Percentiles rank a stretch among this genome's conserved stretches.
phyloP scores from a whole-genome alignment of 176 grass and related monocot genomes.

The Zoysia pacifica region DNA sequence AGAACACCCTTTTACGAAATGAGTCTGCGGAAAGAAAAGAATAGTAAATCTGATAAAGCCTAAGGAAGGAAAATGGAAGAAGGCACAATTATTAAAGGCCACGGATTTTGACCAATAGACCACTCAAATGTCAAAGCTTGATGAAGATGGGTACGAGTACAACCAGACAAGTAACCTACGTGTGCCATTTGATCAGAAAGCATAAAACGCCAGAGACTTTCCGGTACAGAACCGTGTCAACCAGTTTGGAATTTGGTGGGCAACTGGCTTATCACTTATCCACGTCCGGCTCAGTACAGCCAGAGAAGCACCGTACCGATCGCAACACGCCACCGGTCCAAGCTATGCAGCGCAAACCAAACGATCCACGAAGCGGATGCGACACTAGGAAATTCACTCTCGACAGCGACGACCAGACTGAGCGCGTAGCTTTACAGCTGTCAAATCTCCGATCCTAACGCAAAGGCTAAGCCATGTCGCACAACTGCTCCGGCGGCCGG shows the following conservation, averaged over 20 bases:
- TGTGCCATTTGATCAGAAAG: conserved; percentile 6
- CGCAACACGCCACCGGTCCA: not conserved
- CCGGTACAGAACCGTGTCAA: not conserved
- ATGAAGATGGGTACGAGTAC: not conserved
- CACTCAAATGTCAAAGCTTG: not conserved
- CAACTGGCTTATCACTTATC: conserved; percentile 21
- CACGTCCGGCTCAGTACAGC: conserved; percentile 15
- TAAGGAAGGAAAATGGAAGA: not conserved
- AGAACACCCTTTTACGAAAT: conserved; percentile 83
- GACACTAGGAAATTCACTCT: not conserved
- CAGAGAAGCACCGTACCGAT: conserved; percentile 29
- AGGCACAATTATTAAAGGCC: conserved; percentile 7
- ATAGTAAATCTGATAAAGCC: conserved; percentile 11
- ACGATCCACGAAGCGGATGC: not conserved
- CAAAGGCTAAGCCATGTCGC: not conserved
- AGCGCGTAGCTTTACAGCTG: conserved; percentile 9
- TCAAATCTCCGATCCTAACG: not conserved
- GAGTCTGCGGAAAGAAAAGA: conserved; percentile 51
- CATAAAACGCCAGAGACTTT: not conserved
- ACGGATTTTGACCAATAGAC: not conserved
- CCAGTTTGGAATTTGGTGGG: not conserved
- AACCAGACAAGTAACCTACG: not conserved
- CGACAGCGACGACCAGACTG: not conserved
- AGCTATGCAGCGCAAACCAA: not conserved
- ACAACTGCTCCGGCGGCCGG: not conserved